Conservation (phyloP, 2,329 filamentous ascomycete species). For the Alternaria dauci region DNA sequence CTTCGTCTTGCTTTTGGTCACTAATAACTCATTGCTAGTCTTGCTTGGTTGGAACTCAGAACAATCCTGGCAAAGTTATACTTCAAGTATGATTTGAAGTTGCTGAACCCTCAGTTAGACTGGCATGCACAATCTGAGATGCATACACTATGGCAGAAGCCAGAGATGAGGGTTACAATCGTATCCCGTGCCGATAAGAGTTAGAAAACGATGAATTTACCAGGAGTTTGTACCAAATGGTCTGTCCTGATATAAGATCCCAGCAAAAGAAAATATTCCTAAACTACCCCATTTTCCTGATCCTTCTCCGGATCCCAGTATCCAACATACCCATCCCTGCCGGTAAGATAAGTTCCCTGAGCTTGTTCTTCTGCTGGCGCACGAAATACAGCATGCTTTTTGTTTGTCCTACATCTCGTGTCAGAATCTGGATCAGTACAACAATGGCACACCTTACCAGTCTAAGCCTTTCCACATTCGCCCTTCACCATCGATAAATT, state of each 20-base stretch:
- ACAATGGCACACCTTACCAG: not conserved
- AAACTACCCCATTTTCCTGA: not conserved
- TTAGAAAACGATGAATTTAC: not conserved
- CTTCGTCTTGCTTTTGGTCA: not conserved
- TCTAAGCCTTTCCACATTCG: not conserved
- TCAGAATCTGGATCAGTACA: not conserved
- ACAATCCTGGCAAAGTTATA: not conserved
- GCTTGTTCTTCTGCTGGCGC: not conserved
- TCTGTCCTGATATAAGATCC: no score
- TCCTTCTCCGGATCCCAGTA: not conserved
- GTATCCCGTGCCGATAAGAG: not conserved
- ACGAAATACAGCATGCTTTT: not conserved
- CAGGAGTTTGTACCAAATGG: not conserved
- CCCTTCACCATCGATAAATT: not conserved
- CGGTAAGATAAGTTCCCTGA: not conserved
- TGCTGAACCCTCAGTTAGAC: not conserved
- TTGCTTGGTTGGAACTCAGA: slow-evolving; percentile 1
- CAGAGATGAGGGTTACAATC: not conserved
- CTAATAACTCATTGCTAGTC: not conserved
- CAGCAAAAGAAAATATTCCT: not conserved
- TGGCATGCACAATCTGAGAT: not conserved
- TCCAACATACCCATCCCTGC: not conserved
- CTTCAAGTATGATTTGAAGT: slow-evolving; percentile 1
- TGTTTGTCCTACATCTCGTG: not conserved
- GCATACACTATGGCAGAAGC: slow-evolving; percentile 2